Evolutionary conservation across 306 rosid species (phyloP), one percentile per base, ranked within the genome.

Genomic region (Lathyrus oleraceus): DNA sequence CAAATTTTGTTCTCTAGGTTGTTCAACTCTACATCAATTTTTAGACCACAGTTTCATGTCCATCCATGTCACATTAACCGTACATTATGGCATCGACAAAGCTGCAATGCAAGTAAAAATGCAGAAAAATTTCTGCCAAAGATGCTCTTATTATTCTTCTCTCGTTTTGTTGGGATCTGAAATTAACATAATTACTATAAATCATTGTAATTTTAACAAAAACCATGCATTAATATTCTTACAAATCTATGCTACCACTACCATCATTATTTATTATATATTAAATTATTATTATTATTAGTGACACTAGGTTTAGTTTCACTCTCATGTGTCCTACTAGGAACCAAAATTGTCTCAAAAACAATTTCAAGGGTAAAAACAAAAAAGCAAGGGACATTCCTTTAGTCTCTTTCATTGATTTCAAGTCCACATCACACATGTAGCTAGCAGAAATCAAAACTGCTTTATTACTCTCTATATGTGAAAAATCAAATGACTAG

Each of bases 391-490:
- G 48, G 47, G 79, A 76, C 82, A 81, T 81, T 81, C 85, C 81
- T 73, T 73, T n/a, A 56, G 82, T 81, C 82, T 63, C 76, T 81
- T 81, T 77, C 85, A 60, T 52, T 25, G 61, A 66, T 66, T 72
- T 61, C 79, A 67, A 17, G 82, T 81, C 82, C 19, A 65, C 82
- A 81, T 81, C 85, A 81, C 77, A 73, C 78, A 67, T 61, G 66
- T 67, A 71, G 63, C 60, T 25, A 61, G 49, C 72, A 53, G 70
- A 72, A 67, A 61, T 62, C 7, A 63, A 48, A 62, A 68, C 60
- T 38, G 8, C 69, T 76, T 61, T 75, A 49, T 81, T 66, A 23
- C 74, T 58, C 59, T 10, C 61, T 57, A 2, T 49, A 14, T 58
- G 77, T 27, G 60, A 53, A 21, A 53, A 79, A 32, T 52, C 44